These are phyloP conservation scores for Nepenthes mirabilis DNA, from an alignment of 148 eudicot genomes.

Conservation along the genomic window DNA sequence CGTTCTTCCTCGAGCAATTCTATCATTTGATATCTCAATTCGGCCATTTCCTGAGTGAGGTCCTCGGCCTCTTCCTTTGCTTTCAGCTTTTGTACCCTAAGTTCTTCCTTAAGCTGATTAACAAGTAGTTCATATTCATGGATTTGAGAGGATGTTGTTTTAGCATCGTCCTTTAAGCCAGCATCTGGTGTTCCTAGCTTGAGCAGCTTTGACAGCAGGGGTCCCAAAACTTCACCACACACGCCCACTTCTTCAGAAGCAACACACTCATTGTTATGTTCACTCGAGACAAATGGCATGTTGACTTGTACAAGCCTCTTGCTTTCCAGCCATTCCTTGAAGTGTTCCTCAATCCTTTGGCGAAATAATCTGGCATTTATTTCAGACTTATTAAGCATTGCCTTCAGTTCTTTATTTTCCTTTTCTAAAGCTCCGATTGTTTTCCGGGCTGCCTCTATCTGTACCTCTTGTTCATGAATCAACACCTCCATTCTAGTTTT, in stretches of 20 bases:
- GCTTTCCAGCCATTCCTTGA: constrained; percentile 9
- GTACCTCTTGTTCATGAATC: constrained; percentile 30
- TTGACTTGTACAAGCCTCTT: constrained; percentile 1
- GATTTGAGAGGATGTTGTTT: constrained; percentile 22
- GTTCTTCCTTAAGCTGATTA: constrained; percentile 49
- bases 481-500: constrained; percentile 18
- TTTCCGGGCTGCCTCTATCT: constrained; percentile 18
- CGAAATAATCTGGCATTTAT: constrained; percentile 18
- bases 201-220: constrained; percentile 22
- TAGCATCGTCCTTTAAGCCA: constrained; percentile 17
- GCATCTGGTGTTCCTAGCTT: constrained; percentile 16
- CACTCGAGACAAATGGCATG: constrained; percentile 2
- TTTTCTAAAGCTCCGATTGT: constrained; percentile 25
- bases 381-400: constrained; percentile 24
- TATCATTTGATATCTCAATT: constrained; percentile 61
- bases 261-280: constrained; percentile 9
- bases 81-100: constrained; percentile 43
- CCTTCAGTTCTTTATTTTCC: constrained; percentile 36
- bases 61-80: constrained; percentile 84
- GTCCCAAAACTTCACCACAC: constrained; percentile 25
- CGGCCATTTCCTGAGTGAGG: constrained; percentile 90
- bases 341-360: constrained; percentile 26
- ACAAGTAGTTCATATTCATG: constrained; percentile 39
- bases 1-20: constrained; percentile 73
- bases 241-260: constrained; percentile 10